Base-by-base conservation (phyloP, 2,329 filamentous ascomycete species). In the Penicillium expansum region DNA sequence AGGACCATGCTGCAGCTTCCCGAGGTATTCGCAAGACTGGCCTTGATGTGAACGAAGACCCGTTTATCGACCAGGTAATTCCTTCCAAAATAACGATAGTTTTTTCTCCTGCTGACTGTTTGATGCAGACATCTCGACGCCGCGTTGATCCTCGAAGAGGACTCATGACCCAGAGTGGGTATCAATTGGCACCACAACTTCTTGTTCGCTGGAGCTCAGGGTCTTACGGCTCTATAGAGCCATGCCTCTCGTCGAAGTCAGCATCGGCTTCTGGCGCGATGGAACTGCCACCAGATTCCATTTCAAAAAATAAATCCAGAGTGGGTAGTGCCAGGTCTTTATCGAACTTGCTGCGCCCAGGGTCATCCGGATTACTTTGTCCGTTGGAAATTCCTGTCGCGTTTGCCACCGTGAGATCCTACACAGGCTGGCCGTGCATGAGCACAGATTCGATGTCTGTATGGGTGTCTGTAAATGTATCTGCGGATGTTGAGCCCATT, bases 401-500 rank as follows among this genome's bases (percentile, higher is more conserved):
- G 13, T 62, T 59, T 49, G 55, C 67, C 13, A 60, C 57, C 22
- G 60, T 70, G 48, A 59, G 56, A 43, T 50, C 58, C 35, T 41
- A 56, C 20, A 27, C 63, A 33, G 55, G 55, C 13, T 41, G 9
- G 11, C 47, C 57, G 5, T 49, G 53, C 10, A 62, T 68, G 35
- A 57, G 60, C 20, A 43, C 53, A n/a, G 52, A 49, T 2, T 41
- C 60, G 9, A 45, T 57, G 39, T 63, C 59, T 20, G 41, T 68
- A 18, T 67, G 60, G 61, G 32, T 61, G 16, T 62, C 63, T 2
- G 61, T 67, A 50, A 29, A 61, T 42, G 58, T 76, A 10, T 66
- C 69, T 49, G 66, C 62, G 20, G 66, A 69, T 47, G 65, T 64
- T 38, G 60, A 55, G 27, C 68, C 67, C 14, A 66, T 63, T 24